Evolutionary conservation across 2,329 filamentous ascomycete species (phyloP).

Genomic region (Coniochaeta sp.): DNA sequence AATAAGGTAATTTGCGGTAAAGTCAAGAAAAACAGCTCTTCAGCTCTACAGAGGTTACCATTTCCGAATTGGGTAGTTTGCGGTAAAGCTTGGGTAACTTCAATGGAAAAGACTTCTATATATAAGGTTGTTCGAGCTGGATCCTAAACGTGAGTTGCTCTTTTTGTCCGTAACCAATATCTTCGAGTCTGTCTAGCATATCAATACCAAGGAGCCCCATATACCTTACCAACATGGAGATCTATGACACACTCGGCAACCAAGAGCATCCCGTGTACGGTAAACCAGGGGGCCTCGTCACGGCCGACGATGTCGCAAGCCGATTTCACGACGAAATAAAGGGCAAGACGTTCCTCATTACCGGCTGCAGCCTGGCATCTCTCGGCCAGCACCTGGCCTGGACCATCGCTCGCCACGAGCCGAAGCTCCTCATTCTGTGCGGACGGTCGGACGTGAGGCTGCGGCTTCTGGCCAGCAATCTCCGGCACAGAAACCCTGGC

Average conservation of each 20-base stretch:
- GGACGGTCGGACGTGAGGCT: neutral
- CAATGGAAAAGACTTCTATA: neutral
- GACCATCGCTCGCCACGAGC: neutral
- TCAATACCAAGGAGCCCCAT: too few relatives aligned
- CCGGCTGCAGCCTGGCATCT: neutral
- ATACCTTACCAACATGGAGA: neutral
- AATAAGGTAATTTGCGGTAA: too few relatives aligned
- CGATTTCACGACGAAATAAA: neutral
- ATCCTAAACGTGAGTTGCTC: too few relatives aligned
- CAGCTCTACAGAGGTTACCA: too few relatives aligned
- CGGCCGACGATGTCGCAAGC: neutral
- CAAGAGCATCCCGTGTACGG: neutral
- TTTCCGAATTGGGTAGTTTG: too few relatives aligned
- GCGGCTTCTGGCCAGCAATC: neutral
- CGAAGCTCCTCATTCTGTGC: neutral
- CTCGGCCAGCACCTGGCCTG: neutral
- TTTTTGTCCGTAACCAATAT: too few relatives aligned
- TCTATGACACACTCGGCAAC: neutral
- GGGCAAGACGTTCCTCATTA: conserved; percentile 1
- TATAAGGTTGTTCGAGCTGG: too few relatives aligned
- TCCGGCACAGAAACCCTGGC: neutral
- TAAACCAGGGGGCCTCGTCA: neutral
- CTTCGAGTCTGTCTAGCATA: too few relatives aligned
- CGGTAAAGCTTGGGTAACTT: neutral
- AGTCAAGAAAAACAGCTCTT: too few relatives aligned